Base-by-base conservation (phyloP, 2,329 filamentous ascomycete species). In the Aspergillus clavatus region DNA sequence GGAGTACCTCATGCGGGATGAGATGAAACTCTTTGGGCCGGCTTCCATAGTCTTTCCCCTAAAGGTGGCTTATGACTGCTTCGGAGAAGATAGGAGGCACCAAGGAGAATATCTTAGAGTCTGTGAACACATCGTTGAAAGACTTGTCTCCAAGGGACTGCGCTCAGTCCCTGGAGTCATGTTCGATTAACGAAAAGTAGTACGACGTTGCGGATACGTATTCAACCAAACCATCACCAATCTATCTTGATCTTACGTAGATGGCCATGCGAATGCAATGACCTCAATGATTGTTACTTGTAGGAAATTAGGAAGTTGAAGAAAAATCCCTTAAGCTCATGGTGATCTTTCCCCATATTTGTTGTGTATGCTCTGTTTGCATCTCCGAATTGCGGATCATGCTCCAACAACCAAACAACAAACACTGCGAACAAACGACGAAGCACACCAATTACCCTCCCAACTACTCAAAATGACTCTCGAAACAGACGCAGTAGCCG, bases 11-110 rank as follows among this genome's bases (percentile, higher is more conserved):
- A 48, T 69, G 12, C 63, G 64, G 44, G 65, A 69, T 14, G 59
- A 67, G 16, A 68, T 72, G 63, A 66, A 60, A 14, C 50, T 72
- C 0, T 72, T 63, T 43, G 70, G 71, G 0, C 62, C 63, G 3
- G 63, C 65, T 0, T 70, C 70, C 0, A 53, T 63, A 0, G 41
- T 57, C 0, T 59, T 71, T 5, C 67, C 68, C 0, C 43, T 68
- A 3, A 42, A 46, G 11, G 40, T 45, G 1, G 57, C 50, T 4
- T 53, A 55, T 26, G 31, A 46, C 6, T 36, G 22, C 8, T 47
- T 54, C 18, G 18, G n/a, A 42, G 31, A 35, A 18, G 8, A 16
- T 35, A 16, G 31, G 31, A 35, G 16, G 31, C 7, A 5, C 11
- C 31, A 35, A 18, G 14, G 18, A 18, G 28, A 8, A 8, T 31